phyloP scores from a whole-genome alignment of 1,284 basidiomycete species.

The Paramarasmius palmivorus region DNA sequence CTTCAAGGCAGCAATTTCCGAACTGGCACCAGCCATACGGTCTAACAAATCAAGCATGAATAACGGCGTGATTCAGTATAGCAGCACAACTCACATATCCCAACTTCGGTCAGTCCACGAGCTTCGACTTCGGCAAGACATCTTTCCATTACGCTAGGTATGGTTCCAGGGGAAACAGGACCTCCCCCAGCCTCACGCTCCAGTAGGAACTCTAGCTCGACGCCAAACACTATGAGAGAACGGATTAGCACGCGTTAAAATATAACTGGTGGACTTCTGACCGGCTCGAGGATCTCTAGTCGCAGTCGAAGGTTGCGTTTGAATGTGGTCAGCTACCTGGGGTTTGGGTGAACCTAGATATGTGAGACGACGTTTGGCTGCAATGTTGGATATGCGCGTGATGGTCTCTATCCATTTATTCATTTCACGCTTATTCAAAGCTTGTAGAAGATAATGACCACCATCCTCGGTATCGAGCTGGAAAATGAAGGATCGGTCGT shows the following conservation, averaged over 20 bases:
- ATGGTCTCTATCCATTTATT: conserved; percentile 75
- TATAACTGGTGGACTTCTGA: neutral
- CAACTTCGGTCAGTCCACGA: conserved; percentile 76
- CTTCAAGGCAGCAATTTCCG: conserved; percentile 65
- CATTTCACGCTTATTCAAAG: conserved; percentile 66
- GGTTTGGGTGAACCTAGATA: conserved; percentile 75
- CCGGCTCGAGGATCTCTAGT: conserved; percentile 55
- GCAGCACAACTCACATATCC: conserved; percentile 65
- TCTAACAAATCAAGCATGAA: conserved; percentile 39
- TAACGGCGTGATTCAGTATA: neutral
- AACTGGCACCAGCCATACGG: conserved; percentile 78
- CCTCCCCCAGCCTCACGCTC: conserved; percentile 57
- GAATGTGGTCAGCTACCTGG: conserved; percentile 68
- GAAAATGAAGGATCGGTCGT: conserved; percentile 79
- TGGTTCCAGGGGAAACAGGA: conserved; percentile 50
- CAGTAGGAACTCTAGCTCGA: conserved; percentile 69
- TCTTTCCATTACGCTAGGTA: conserved; percentile 66
- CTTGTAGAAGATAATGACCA: conserved; percentile 77
- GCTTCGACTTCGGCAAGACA: conserved; percentile 71
- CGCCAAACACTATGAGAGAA: conserved; percentile 87
- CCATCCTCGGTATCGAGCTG: conserved; percentile 84
- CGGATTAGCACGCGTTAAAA: too few species aligned
- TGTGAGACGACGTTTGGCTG: conserved; percentile 77
- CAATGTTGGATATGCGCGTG: conserved; percentile 64
- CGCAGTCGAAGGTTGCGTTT: conserved; percentile 43